These are phyloP conservation scores for Ceratobasidium sp. DNA, from an alignment of 1,284 basidiomycete species.

Conservation along the genomic window DNA sequence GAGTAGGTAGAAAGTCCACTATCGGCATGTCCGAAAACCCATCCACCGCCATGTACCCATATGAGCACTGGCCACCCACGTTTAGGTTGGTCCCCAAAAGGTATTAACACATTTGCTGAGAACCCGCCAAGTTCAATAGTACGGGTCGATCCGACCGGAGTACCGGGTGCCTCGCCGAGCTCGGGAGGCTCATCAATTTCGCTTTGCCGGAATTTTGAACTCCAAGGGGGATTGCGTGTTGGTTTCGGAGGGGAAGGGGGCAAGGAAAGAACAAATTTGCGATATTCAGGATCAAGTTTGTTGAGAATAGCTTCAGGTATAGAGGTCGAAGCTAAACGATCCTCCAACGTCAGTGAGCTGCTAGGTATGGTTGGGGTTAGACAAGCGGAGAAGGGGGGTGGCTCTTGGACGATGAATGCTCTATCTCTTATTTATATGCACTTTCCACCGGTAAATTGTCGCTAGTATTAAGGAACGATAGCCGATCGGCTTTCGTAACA, in stretches of 20 bases:
- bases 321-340: not conserved
- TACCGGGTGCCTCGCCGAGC: slow-evolving; percentile 8
- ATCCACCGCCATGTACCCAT: slow-evolving; percentile 71
- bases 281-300: slow-evolving; percentile 34
- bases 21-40: slow-evolving; percentile 39
- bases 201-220: slow-evolving; percentile 4
- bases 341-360: not conserved
- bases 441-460: not conserved
- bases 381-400: not conserved
- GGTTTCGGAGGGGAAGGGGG: not conserved
- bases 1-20: slow-evolving; percentile 45
- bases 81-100: slow-evolving; percentile 63
- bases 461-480: not conserved
- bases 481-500: not conserved
- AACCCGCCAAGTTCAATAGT: slow-evolving; percentile 59
- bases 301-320: slow-evolving; percentile 15
- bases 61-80: slow-evolving; percentile 73
- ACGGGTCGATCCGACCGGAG: slow-evolving; percentile 12
- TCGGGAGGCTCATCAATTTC: slow-evolving; percentile 6
- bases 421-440: not conserved
- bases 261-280: slow-evolving; percentile 8
- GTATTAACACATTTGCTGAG: slow-evolving; percentile 69
- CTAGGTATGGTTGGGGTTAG: not conserved
- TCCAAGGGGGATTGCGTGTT: not conserved
- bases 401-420: not conserved